Evolutionary conservation across 2,329 filamentous ascomycete species (phyloP), one percentile per base, ranked within the genome.

Genomic region (Samsoniella hepiali): DNA sequence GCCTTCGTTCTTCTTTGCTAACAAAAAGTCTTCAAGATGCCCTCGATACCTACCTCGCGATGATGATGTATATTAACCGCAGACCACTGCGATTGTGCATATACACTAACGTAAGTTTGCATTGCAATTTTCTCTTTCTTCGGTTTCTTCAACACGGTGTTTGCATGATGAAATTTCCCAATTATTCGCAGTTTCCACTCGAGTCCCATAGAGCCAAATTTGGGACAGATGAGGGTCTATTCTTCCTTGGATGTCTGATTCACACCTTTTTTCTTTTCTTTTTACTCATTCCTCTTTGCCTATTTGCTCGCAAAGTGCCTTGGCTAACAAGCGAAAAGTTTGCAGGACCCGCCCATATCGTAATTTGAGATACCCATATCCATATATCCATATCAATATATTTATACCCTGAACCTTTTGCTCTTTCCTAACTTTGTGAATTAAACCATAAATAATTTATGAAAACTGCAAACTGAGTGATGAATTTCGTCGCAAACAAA

Each of bases 151-250:
- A 31, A 17, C 58, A 49, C n/a, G 60, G 60, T 68, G 64, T 66
- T 65, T 64, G 58, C 72, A 87, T 90, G 88, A 91, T 90, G 87
- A 90, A 90, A 88, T 76, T 84, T 84, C 82, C 87, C 84, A 77
- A 82, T 85, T 82, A 91, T 91, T 93, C 89, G 89, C 89, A 92
- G 89, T 92, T 92, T 92, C 87, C 89, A 91, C 89, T 90, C 82
- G 87, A 90, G 87, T 83, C 84, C 82, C 82, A 78, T 75, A 75
- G 86, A 88, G 87, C 86, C 86, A 86, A 82, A 80, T 79, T 77
- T 78, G 83, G 82, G 84, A 83, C 80, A 88, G 73, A 88, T 90
- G 88, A 90, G 83, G 82, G 87, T 76, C 74, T 75, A 79, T 74
- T 73, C 87, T 89, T 90, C 87, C 86, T 90, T 90, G 87, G 88